Percentiles rank a stretch among this genome's conserved stretches.
phyloP scores from a whole-genome alignment of 345 rosid genomes.

The Salix koriyanagi region DNA sequence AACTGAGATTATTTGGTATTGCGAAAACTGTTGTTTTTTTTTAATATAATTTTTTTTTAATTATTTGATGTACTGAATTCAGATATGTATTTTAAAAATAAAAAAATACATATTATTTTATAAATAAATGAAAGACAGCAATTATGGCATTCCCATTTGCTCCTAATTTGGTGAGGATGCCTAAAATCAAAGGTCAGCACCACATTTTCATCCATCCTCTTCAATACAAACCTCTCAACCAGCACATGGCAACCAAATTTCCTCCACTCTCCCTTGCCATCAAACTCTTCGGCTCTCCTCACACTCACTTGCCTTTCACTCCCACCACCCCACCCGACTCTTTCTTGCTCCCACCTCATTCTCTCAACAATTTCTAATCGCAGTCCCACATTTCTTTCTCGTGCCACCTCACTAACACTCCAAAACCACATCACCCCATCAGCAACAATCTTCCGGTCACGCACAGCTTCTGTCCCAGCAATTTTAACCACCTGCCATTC shows the following conservation, averaged over 20 bases:
- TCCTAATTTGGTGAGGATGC: conserved; percentile 3
- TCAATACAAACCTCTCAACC: conserved; percentile 21
- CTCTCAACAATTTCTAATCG: conserved; percentile 10
- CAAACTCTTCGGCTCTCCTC: neutral
- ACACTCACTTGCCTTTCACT: neutral
- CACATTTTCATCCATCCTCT: conserved; percentile 17
- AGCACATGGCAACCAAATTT: conserved; percentile 18
- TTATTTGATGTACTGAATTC: no score
- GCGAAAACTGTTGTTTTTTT: no score
- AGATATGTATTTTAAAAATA: no score
- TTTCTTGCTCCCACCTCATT: conserved; percentile 16
- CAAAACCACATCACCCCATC: conserved; percentile 12
- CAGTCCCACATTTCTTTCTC: conserved; percentile 1
- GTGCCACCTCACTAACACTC: neutral
- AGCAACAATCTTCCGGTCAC: neutral
- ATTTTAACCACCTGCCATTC: neutral
- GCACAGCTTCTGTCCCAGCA: neutral
- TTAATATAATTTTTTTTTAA: no score
- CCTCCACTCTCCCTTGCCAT: neutral
- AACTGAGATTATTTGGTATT: no score
- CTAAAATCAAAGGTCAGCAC: conserved; percentile 6
- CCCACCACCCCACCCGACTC: conserved; percentile 2
- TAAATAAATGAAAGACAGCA: neutral
- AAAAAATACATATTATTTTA: no score
- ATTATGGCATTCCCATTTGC: conserved; percentile 8